These are phyloP conservation scores for Saturnispora sekii DNA, from an alignment of 805 yeast genomes.

Conservation along the genomic window DNA sequence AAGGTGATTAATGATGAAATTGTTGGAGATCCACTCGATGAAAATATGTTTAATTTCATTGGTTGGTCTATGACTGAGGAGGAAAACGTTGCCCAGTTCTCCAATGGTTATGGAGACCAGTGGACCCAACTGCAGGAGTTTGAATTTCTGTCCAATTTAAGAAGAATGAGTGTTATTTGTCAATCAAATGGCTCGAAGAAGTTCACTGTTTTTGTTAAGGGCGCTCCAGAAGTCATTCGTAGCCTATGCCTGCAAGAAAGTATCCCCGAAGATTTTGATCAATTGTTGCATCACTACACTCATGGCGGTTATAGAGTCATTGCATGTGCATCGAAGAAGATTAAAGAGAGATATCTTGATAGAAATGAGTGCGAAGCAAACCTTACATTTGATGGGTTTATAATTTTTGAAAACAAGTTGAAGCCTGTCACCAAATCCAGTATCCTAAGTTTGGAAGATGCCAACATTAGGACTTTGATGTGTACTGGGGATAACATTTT, in stretches of 20 bases:
- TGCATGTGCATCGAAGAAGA: constrained; percentile 67
- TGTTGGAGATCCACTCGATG: constrained; percentile 90
- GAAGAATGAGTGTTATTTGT: constrained; percentile 85
- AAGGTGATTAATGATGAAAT: constrained; percentile 68
- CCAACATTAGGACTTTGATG: constrained; percentile 79
- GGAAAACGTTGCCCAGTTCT: not conserved
- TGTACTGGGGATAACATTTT: constrained; percentile 96
- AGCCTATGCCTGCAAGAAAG: constrained; percentile 64
- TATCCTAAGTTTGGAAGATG: constrained; percentile 47
- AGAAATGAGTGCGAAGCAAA: constrained; percentile 64
- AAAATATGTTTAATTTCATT: constrained; percentile 87
- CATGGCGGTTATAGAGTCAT: constrained; percentile 93
- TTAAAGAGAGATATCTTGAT: constrained; percentile 25
- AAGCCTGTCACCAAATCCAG: constrained; percentile 60
- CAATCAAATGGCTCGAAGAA: constrained; percentile 15
- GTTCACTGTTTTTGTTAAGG: constrained; percentile 63
- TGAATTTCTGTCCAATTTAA: constrained; percentile 75
- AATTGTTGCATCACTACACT: constrained; percentile 71
- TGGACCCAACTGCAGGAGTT: constrained; percentile 41
- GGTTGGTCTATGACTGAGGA: constrained; percentile 62
- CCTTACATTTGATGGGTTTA: constrained; percentile 74
- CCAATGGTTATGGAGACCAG: constrained; percentile 11
- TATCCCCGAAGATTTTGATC: constrained; percentile 67
- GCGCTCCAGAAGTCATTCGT: constrained; percentile 92
- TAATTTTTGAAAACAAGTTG: constrained; percentile 85